These are phyloP conservation scores for Pestalotiopsis sp. DNA, from an alignment of 2,329 filamentous ascomycete species.

Conservation along the genomic window DNA sequence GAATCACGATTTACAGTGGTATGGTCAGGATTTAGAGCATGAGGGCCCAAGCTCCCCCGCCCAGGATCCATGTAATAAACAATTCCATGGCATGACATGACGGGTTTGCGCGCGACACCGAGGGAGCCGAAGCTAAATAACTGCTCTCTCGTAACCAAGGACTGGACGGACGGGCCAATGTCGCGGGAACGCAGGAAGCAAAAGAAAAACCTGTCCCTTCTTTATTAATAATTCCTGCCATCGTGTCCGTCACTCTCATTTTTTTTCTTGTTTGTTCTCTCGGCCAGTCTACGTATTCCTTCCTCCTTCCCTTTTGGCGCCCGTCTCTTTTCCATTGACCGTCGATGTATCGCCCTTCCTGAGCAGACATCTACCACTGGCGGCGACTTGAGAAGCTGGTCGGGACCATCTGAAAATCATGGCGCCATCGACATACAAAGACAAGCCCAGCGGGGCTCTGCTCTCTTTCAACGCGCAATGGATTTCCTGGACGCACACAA, in stretches of 20 bases:
- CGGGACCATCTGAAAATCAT: constrained; percentile 31
- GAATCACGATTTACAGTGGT: not conserved
- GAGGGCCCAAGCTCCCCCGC: constrained; percentile 2
- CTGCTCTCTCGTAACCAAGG: not conserved
- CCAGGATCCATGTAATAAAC: not conserved
- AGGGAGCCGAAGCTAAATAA: constrained; percentile 13
- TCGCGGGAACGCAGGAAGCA: not conserved
- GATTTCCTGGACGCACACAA: constrained; percentile 87
- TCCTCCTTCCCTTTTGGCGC: not conserved
- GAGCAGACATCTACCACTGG: not conserved
- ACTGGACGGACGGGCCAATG: not conserved
- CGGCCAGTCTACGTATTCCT: not conserved
- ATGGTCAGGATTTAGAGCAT: not conserved
- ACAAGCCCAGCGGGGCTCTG: constrained; percentile 64
- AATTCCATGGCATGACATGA: constrained; percentile 8
- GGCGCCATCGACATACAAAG: constrained; percentile 58
- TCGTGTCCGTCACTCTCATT: constrained; percentile 5
- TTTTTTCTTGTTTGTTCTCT: constrained; percentile 10
- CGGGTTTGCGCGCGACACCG: constrained; percentile 13
- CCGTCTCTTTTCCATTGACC: no score
- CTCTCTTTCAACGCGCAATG: constrained; percentile 80
- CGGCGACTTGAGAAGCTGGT: not conserved
- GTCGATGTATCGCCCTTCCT: not conserved
- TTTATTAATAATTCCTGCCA: constrained; percentile 1
- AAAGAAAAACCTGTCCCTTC: not conserved